Percentiles rank a stretch among this genome's conserved stretches.
These are phyloP conservation scores for Endoconidiophora polonica DNA, from an alignment of 2,329 filamentous ascomycete genomes.

Conservation along the genomic window DNA sequence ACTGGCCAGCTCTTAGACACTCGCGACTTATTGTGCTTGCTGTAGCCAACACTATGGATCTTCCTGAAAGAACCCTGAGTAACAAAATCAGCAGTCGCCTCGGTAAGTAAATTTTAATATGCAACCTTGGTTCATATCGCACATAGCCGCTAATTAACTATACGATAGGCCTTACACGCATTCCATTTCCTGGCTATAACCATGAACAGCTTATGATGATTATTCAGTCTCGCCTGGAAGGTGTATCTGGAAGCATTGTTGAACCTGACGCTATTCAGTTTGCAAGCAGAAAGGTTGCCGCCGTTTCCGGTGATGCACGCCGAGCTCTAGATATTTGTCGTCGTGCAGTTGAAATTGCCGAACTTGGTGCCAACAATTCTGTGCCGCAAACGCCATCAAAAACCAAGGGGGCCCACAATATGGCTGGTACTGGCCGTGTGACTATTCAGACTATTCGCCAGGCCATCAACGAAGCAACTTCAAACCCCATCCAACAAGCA, in stretches of 20 bases:
- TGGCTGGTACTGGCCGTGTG: slow-evolving; percentile 45
- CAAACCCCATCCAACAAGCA: slow-evolving; percentile 79
- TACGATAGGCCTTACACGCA: slow-evolving; percentile 55
- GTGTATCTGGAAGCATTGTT: slow-evolving; percentile 76
- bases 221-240: slow-evolving; percentile 81
- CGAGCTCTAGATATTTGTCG: slow-evolving; percentile 90
- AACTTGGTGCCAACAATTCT: slow-evolving; percentile 25
- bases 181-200: slow-evolving; percentile 94
- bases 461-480: slow-evolving; percentile 89
- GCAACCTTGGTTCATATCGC: neutral
- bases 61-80: slow-evolving; percentile 86
- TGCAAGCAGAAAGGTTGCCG: slow-evolving; percentile 87
- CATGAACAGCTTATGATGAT: slow-evolving; percentile 96
- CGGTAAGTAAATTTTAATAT: slow-evolving; percentile 24
- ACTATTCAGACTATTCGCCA: slow-evolving; percentile 87
- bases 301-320: slow-evolving; percentile 84
- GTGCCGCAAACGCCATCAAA: slow-evolving; percentile 17
- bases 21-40: slow-evolving; percentile 89
- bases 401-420: slow-evolving; percentile 30
- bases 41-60: slow-evolving; percentile 97
- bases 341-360: slow-evolving; percentile 84
- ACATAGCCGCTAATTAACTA: neutral
- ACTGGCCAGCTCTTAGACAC: slow-evolving; percentile 86
- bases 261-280: slow-evolving; percentile 91
- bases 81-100: slow-evolving; percentile 96